Base-by-base conservation (phyloP, 495 filamentous ascomycete genomes). In the Penicillium pancosmium region DNA sequence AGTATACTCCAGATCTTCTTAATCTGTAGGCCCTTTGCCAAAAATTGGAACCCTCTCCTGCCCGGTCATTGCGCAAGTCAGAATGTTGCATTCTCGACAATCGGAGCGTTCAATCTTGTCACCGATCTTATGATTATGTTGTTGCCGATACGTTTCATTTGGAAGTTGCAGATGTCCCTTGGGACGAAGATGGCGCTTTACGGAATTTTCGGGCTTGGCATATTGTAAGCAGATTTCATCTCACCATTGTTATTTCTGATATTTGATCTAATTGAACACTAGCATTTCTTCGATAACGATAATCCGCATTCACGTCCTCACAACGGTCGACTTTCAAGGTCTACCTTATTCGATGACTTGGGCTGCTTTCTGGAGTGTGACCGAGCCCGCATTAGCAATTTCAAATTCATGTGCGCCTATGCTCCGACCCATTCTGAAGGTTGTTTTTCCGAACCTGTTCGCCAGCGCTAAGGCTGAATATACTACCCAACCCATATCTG, bases 121-220 rank as follows among this genome's bases (percentile, higher is more conserved):
- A 77, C 73, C 11, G 81, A 83, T 63, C 18, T 80, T 0, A 43
- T 78, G 51, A 77, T 80, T 33, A 61, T 79, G 31, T 21, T 68
- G 0, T 61, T 81, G 44, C 78, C 78, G 1, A 62, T 79, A 18
- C 75, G 74, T 4, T 67, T 74, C 33, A 72, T 80, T 57, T 68
- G 66, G 60, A 64, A 68, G 10, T 55, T 81, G 25, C 72, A 80
- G 40, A 64, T 65, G 58, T 57, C 54, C 9, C 35, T 41, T 2
- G 61, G 52, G 31, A 67, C 64, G 3, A 69, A 69, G 51, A 19
- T 67, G 48, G 60, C 56, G 0, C n/a, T 69, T 33, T 58, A 54
- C 44, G 48, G 58, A 3, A 67, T 61, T 43, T 69, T 67, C 25
- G 54, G 62, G 9, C 34, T 68, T 25, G 65, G 65, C 0, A 36